Evolutionary conservation across 441 rosid species (phyloP), one percentile per base, ranked within the genome.

Genomic region (Adansonia rubrostipa): DNA sequence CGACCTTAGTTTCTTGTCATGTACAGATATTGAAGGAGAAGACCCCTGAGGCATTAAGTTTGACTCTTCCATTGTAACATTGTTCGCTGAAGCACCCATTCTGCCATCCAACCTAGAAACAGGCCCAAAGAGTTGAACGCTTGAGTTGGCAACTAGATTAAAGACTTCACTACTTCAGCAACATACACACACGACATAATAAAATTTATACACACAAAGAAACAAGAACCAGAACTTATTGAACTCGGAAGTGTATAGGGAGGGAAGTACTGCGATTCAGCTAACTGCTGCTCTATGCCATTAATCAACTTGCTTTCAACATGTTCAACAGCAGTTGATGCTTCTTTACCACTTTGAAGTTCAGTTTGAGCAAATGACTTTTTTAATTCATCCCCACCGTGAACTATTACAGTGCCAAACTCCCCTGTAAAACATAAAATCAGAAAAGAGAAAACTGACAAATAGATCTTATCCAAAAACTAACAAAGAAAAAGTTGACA

Each of bases 331-430:
- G 85, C 76, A 45, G 85, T 74, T 67, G 80, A 81, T 69, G 84
- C 60, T 75, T 83, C 90, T 71, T 84, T 80, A 67, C 70, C 84
- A 77, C 69, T 78, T 74, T 84, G 78, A 68, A 75, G 74, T 78
- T 84, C 89, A 63, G 77, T 78, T 48, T 75, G 77, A 19, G 77
- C 9, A 72, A 75, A 60, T 67, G 70, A 78, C 80, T 81, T 84
- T 54, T 84, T 84, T 56, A 76, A 65, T 82, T 83, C 96, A 63
- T 89, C 91, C 71, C 87, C 92, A 69, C 84, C 92, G 86, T 91
- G 97, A 81, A 93, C 50, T 40, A 97, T 87, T 78, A 93, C 86
- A 54, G 98, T 97, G 75, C 98, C 98, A 84, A 92, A 97, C 63
- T 93, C 97, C 79, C 92, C 97, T 90, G 87, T 78, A 78, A 71